phyloP scores from a whole-genome alignment of 768 basidiomycete genomes.

The Leccinum imitatum region DNA sequence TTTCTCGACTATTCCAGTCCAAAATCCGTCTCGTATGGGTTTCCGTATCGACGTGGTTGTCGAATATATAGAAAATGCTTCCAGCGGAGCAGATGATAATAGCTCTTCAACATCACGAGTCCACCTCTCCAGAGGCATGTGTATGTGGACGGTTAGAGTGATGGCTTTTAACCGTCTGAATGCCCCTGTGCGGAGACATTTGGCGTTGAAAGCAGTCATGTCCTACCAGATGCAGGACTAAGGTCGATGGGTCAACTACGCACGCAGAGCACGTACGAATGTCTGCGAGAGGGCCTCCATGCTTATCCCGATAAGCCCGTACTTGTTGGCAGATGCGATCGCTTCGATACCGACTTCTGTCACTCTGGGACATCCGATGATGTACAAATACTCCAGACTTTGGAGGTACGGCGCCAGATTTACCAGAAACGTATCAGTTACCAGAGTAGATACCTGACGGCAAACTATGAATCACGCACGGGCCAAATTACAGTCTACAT shows the following conservation, averaged over 20 bases:
- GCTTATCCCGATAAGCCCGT: slow-evolving; percentile 52
- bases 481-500: not conserved
- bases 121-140: slow-evolving; percentile 44
- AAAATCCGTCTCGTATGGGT: too few relatives aligned
- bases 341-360: slow-evolving; percentile 59
- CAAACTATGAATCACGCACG: not conserved
- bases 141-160: slow-evolving; percentile 52
- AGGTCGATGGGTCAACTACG: slow-evolving; percentile 1
- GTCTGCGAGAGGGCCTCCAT: slow-evolving; percentile 61
- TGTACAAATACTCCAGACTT: slow-evolving; percentile 53
- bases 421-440: slow-evolving; percentile 58
- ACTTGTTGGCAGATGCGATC: slow-evolving; percentile 43
- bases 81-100: slow-evolving; percentile 50
- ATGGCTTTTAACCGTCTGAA: slow-evolving; percentile 52
- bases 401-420: slow-evolving; percentile 48
- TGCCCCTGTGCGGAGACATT: slow-evolving; percentile 35
- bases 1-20: too few relatives aligned
- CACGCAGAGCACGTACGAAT: slow-evolving; percentile 46
- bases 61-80: slow-evolving; percentile 59
- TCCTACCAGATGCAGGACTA: slow-evolving; percentile 40
- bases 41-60: too few relatives aligned
- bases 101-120: slow-evolving; percentile 41
- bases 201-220: slow-evolving; percentile 44
- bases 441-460: slow-evolving; percentile 49
- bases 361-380: slow-evolving; percentile 70